A percentile compares a stretch with the other conserved stretches of the same genome.
phyloP scores from a whole-genome alignment of 2,329 filamentous ascomycete species.

The Alternaria triticina region DNA sequence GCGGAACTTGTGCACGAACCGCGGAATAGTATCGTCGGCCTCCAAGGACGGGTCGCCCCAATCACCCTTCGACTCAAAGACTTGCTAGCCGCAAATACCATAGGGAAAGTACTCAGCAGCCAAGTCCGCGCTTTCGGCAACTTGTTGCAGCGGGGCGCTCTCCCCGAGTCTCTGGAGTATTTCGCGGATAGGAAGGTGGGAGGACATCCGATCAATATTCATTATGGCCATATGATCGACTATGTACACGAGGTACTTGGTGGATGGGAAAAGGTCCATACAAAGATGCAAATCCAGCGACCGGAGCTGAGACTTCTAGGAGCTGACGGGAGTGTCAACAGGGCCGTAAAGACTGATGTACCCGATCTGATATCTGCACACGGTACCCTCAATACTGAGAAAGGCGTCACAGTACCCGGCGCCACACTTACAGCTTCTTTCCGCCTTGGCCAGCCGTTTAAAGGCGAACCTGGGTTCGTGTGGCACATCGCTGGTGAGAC shows the following conservation, averaged over 20 bases:
- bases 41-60: slow-evolving; percentile 53
- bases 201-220: slow-evolving; percentile 25
- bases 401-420: slow-evolving; percentile 5
- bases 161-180: slow-evolving; percentile 19
- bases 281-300: slow-evolving; percentile 29
- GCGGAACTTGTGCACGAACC: slow-evolving; percentile 23
- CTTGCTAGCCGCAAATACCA: slow-evolving; percentile 46
- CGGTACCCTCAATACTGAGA: slow-evolving; percentile 29
- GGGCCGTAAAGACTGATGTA: slow-evolving; percentile 45
- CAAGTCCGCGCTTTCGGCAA: slow-evolving; percentile 17
- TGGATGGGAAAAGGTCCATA: slow-evolving; percentile 15
- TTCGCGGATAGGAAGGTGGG: slow-evolving; percentile 25
- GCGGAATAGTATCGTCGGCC: slow-evolving; percentile 46
- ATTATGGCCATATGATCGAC: slow-evolving; percentile 28
- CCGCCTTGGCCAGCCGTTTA: slow-evolving; percentile 10
- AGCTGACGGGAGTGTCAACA: background rate
- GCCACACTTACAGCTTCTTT: slow-evolving; percentile 18
- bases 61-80: slow-evolving; percentile 48
- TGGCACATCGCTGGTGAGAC: slow-evolving; percentile 20
- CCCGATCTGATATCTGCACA: slow-evolving; percentile 55
- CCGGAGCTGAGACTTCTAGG: slow-evolving; percentile 13
- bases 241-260: slow-evolving; percentile 28
- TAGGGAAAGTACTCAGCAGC: slow-evolving; percentile 51
- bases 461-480: background rate
- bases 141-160: slow-evolving; percentile 11